Base-by-base conservation (phyloP, 2,329 filamentous ascomycete species). In the Colletotrichum zoysiae region DNA sequence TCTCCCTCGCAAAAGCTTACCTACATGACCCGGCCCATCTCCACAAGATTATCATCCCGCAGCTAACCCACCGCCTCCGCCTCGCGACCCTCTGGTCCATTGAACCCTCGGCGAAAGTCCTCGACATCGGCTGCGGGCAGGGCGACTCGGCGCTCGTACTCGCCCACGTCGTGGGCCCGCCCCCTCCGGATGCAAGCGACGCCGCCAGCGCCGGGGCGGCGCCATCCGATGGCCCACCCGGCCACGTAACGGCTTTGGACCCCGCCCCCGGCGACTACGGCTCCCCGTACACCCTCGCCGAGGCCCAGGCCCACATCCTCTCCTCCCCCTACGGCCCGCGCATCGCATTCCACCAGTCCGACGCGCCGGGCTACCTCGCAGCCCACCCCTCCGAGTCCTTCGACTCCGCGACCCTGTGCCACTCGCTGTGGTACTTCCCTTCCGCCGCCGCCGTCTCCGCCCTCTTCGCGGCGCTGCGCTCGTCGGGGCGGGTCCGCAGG, bases 91-190 rank as follows among this genome's bases (percentile, higher is more conserved):
- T 67, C 38, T 73, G 71, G 71, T 71, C 67, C 71, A 67, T 73
- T 46, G 23, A 61, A 26, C 67, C 71, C 26, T 59, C 60, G 20
- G 59, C 38, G 23, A 59, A 40, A 16, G 57, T 74, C 30, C 73
- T 74, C 46, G 73, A 74, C 66, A 66, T 73, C 57, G 73, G 73
- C 56, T 74, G 73, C 70, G 73, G 73, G 12, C 73, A 73, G 38
- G 71, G 71, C 51, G 71, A 73, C 62, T 73, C 71, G 40, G 57
- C 67, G 12, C 57, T 73, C 26, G 67, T 67, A 40, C 71, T 73
- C 38, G 35, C 71, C 23, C 61, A 73, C n/a, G 20, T 30, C n/a
- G 67, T 73, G n/a, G 51, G 53, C 57, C 42, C 48, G 1, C 26
- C 53, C 5, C 18, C 55, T 42, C 5, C 42, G 14, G 58, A 58